Evolutionary conservation across 2,329 filamentous ascomycete genomes (phyloP), one percentile per base, ranked within the genome.

Genomic region (Fusarium tupiense): DNA sequence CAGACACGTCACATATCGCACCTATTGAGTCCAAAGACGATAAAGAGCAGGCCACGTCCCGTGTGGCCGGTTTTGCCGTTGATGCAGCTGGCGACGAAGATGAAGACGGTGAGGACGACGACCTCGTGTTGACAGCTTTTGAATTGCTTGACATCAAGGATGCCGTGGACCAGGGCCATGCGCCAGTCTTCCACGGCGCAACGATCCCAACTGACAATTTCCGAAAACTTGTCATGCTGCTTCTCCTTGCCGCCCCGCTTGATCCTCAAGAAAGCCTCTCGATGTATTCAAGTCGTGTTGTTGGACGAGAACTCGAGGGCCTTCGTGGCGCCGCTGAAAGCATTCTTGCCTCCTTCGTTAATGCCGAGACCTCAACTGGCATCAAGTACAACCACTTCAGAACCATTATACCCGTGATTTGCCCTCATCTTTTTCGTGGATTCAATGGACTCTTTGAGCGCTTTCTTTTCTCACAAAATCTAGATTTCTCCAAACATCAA

Each of bases 131-230:
- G 31, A 91, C 92, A 3, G 91, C 92, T 0, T 86, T 94, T 46
- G 91, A 93, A 68, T 87, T 91, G 1, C 86, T 95, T 67, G 89
- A 93, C 79, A 88, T 90, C 37, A 85, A 88, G 54, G 89, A 91
- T 16, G 89, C 88, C 1, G 89, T 91, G 73, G 88, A 87, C 72
- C 85, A 89, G 8, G 86, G 85, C 22, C 85, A 87, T 69, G 79
- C 82, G 8, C 82, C 86, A 0, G 86, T 86, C 8, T 87, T 90
- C 2, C 87, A 90, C 49, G 88, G 88, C n/a, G 90, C 91, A 37
- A 90, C 93, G 73, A 92, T 95, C 58, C 92, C 93, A 2, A 89
- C 90, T 1, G 92, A 94, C 78, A 94, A 94, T 78, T 89, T 94
- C 64, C 88, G 91, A 50, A 91, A 90, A 76, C 83, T 95, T 13